Evolutionary conservation across 345 rosid species (phyloP).

Genomic region (Crucihimalaya himalaica): DNA sequence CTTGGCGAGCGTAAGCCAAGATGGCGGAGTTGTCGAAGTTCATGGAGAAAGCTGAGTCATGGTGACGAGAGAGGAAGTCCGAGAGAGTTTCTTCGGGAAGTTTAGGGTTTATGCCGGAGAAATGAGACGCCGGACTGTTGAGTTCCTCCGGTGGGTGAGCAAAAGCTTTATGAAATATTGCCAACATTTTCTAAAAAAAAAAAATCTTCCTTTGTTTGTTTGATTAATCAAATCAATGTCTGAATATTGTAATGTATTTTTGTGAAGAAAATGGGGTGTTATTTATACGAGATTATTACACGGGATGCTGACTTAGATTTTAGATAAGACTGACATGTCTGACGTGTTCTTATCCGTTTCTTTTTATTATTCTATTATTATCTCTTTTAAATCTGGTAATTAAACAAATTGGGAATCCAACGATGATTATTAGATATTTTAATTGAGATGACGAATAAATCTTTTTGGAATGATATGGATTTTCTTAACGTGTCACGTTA

Average conservation of each 20-base stretch:
- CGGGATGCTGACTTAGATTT: constrained; percentile 21
- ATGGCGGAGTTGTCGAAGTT: constrained; percentile 61
- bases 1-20: constrained; percentile 54
- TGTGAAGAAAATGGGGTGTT: background rate
- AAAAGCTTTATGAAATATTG: constrained; percentile 67
- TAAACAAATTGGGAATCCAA: background rate
- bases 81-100: constrained; percentile 60
- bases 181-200: constrained; percentile 79
- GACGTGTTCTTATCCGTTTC: constrained; percentile 44
- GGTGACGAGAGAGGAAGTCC: constrained; percentile 60
- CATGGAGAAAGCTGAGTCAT: constrained; percentile 56
- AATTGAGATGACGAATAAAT: background rate
- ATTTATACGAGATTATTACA: constrained; percentile 12
- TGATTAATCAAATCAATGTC: background rate
- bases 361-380: background rate
- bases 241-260: background rate
- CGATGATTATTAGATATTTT: background rate
- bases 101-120: constrained; percentile 48
- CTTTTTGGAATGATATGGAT: background rate
- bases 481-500: background rate
- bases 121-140: constrained; percentile 71
- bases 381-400: background rate
- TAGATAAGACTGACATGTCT: constrained; percentile 46
- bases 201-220: too few relatives aligned
- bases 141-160: constrained; percentile 89